Evolutionary conservation across 1,284 basidiomycete genomes (phyloP).

Genomic region (Lentinus polychrous): DNA sequence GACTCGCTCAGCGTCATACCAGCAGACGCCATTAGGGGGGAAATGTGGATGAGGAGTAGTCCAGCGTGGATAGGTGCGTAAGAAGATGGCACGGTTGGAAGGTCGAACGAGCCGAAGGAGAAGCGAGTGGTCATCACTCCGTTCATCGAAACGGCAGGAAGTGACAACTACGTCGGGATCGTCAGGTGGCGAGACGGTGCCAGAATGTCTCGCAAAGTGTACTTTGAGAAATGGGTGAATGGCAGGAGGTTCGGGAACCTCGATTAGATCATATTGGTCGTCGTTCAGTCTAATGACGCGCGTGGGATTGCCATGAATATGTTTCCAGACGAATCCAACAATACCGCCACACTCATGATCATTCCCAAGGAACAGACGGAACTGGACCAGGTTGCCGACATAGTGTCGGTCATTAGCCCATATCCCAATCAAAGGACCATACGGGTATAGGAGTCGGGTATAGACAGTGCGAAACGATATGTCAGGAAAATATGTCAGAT

Average conservation of each 20-base stretch:
- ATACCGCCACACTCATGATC: slow-evolving; percentile 18
- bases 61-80: slow-evolving; percentile 15
- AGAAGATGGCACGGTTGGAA: slow-evolving; percentile 10
- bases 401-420: slow-evolving; percentile 21
- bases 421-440: slow-evolving; percentile 18
- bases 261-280: background rate
- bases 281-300: background rate
- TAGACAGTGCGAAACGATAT: slow-evolving; percentile 15
- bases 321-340: slow-evolving; percentile 17
- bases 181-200: background rate
- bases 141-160: slow-evolving; percentile 3
- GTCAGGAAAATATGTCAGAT: slow-evolving; percentile 11
- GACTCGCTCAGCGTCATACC: slow-evolving; percentile 15
- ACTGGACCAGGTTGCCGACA: slow-evolving; percentile 19
- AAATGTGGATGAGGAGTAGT: slow-evolving; percentile 17
- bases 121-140: slow-evolving; percentile 6
- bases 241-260: background rate
- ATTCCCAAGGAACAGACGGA: slow-evolving; percentile 14
- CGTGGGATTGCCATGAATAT: slow-evolving; percentile 3
- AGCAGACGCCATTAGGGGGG: slow-evolving; percentile 10
- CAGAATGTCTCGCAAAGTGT: slow-evolving; percentile 9
- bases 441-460: slow-evolving; percentile 17
- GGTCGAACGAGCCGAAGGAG: slow-evolving; percentile 11
- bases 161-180: background rate
- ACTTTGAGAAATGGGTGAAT: slow-evolving; percentile 15